phyloP scores from a whole-genome alignment of 73 alveolate species.

The Paraurostyla sp. region DNA sequence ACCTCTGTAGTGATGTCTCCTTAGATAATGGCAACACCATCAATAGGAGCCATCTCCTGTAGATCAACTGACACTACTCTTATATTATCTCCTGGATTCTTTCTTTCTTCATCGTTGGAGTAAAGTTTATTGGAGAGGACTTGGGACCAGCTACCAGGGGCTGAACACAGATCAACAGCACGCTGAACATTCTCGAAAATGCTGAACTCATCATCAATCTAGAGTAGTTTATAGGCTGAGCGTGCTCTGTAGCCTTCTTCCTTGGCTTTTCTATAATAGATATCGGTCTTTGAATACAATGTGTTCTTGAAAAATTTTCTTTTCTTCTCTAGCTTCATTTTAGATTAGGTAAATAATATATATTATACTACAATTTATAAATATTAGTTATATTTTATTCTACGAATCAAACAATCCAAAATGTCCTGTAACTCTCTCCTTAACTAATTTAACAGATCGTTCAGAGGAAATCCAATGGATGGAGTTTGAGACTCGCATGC shows the following conservation, averaged over 20 bases:
- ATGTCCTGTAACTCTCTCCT: neutral
- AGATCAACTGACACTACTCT: slow-evolving; percentile 95
- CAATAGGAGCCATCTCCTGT: slow-evolving; percentile 96
- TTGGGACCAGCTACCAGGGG: slow-evolving; percentile 99
- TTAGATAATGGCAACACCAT: slow-evolving; percentile 90
- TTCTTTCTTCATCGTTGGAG: slow-evolving; percentile 62
- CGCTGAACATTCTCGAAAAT: slow-evolving; percentile 86
- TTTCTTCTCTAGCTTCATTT: slow-evolving; percentile 58
- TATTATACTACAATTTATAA: neutral
- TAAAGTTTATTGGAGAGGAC: slow-evolving; percentile 78
- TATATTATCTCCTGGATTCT: slow-evolving; percentile 55
- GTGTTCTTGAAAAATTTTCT: slow-evolving; percentile 56
- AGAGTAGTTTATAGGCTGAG: slow-evolving; percentile 94
- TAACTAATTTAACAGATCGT: neutral
- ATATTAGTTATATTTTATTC: neutral
- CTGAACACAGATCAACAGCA: slow-evolving; percentile 97
- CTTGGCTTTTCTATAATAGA: slow-evolving; percentile 96
- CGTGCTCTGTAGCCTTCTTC: slow-evolving; percentile 98
- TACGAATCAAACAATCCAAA: neutral
- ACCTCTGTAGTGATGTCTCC: slow-evolving; percentile 97
- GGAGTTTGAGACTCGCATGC: slow-evolving; percentile 54
- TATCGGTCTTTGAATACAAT: slow-evolving; percentile 77
- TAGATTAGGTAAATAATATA: neutral
- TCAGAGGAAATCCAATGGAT: slow-evolving; percentile 50
- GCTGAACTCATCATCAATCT: slow-evolving; percentile 92